Base-by-base conservation (phyloP, 371 early-diverging fungal genomes). In the Globomyces sp. region DNA sequence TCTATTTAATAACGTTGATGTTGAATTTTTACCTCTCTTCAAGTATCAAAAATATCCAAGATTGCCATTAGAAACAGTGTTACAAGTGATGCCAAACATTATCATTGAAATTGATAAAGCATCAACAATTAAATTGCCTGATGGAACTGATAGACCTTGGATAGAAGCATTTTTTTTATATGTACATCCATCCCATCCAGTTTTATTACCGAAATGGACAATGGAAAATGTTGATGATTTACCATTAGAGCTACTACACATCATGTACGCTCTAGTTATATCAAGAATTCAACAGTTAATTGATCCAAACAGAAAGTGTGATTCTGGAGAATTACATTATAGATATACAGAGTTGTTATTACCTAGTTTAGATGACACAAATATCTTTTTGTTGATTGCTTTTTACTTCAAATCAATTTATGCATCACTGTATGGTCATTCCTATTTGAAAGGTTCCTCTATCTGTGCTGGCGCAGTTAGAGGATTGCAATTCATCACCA, bases 171-270 rank as follows among this genome's bases (percentile, higher is more conserved):
- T 42, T 60, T 60, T 60, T 41, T 46, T 37, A 3, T 48, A 41
- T 36, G 61, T 60, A 9, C 61, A 60, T 60, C 50, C 48, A 46
- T 42, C 39, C 9, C 44, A 60, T 37, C 61, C 61, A 46, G 50
- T 60, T 3, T 44, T 60, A 5, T 49, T 44, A 6, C 48, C 46
- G 6, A 36, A 60, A 11, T 60, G 61, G 61, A 41, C 41, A 46
- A 46, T 60, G 6, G 48, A 60, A 9, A 60, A 60, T 24, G 36
- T 39, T 11, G 36, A 46, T 46, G 46, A 48, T 24, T 41, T 48
- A 8, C 61, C 61, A 6, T 37, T 49, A n/a, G 34, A 36, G 10
- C 13, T 60, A 11, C 13, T 49, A 6, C 61, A 60, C 13, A 41
- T 41, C 47, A 60, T 60, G 61, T 60, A 60, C 13, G 61, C 61